These are phyloP conservation scores for Boletus speciosus DNA, from an alignment of 768 basidiomycete genomes.

Conservation along the genomic window DNA sequence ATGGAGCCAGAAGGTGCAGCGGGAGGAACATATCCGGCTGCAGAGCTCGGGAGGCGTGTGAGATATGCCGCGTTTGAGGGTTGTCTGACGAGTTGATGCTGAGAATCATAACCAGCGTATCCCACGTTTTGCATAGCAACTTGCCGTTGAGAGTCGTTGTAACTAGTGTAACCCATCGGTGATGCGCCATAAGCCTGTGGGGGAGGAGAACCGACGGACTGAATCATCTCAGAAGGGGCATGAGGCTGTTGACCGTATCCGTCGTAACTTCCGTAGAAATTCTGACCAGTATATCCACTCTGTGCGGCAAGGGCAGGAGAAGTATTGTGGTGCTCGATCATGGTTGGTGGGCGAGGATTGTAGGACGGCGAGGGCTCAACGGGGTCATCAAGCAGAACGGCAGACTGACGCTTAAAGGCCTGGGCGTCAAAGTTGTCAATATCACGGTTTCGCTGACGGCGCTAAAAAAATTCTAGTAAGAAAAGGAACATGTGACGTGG, in stretches of 20 bases:
- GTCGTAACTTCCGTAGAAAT: slow-evolving; percentile 24
- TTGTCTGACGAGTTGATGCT: slow-evolving; percentile 27
- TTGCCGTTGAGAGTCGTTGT: slow-evolving; percentile 27
- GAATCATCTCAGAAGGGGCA: slow-evolving; percentile 15
- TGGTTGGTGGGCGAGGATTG: slow-evolving; percentile 60
- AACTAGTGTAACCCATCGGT: slow-evolving; percentile 20
- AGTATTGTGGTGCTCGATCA: slow-evolving; percentile 51
- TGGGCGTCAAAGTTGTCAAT: slow-evolving; percentile 48
- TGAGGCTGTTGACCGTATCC: slow-evolving; percentile 25
- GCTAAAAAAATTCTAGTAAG: slow-evolving; percentile 28
- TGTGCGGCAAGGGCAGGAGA: slow-evolving; percentile 28
- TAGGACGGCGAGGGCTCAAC: slow-evolving; percentile 36
- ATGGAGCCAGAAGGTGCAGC: slow-evolving; percentile 9
- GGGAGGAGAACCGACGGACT: slow-evolving; percentile 9
- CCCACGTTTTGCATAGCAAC: slow-evolving; percentile 17
- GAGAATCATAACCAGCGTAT: slow-evolving; percentile 22
- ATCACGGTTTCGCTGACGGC: slow-evolving; percentile 38
- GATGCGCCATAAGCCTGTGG: slow-evolving; percentile 23
- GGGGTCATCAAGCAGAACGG: slow-evolving; percentile 56
- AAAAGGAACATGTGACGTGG: background rate
- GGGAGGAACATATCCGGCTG: slow-evolving; percentile 11
- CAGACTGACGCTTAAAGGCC: slow-evolving; percentile 63
- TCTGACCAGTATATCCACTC: slow-evolving; percentile 17
- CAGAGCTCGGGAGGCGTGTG: slow-evolving; percentile 15
- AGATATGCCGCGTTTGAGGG: slow-evolving; percentile 25